These are phyloP conservation scores for Zea mays DNA, from an alignment of 176 grass and related monocot genomes.

Conservation along the genomic window Zm-B73-REFERENCE-NAM-5.0 NC_050096.1:183817501-183818000, in stretches of 20 bases:
- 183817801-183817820: slow-evolving; percentile 1
- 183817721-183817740: slow-evolving; percentile 41
- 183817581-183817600: too few species aligned
- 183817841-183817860: neutral
- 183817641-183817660: slow-evolving; percentile 39
- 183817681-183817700: neutral
- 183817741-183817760: slow-evolving; percentile 34
- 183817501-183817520: too few species aligned
- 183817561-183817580: too few species aligned
- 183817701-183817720: slow-evolving; percentile 14
- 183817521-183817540: too few species aligned
- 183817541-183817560: too few species aligned
- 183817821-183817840: neutral
- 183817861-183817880: neutral
- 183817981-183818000: neutral
- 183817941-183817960: neutral
- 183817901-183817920: neutral
- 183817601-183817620: neutral
- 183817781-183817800: slow-evolving; percentile 40
- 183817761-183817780: slow-evolving; percentile 39
- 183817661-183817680: slow-evolving; percentile 19
- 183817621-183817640: neutral
- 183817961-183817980: neutral
- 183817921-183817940: neutral
- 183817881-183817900: too few species aligned